Evolutionary conservation across 352 stramenopile species (phyloP), one percentile per base, ranked within the genome.

Genomic region (Phytopythium aichiense): DNA sequence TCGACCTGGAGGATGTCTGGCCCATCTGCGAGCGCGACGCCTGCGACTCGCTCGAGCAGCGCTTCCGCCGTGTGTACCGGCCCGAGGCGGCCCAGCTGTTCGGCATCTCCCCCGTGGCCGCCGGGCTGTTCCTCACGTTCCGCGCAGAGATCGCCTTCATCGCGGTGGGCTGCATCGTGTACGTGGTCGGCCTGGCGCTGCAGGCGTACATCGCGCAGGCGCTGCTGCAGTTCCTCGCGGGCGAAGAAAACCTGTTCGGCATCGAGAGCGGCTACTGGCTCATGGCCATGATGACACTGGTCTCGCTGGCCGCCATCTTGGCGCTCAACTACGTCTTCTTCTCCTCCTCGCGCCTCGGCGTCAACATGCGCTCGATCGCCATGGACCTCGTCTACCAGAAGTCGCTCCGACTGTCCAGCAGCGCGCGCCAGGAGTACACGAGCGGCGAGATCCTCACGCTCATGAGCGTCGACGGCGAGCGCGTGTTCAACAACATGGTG

Each of bases 361-460:
- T 69, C 16, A 80, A 83, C 49, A 73, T 72, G 62, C 72, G 71
- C 42, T 76, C 65, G 8, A 63, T 81, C 18, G 64, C 68, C 4
- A 80, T 83, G 74, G 74, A 77, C 13, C 38, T 66, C 2, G 74
- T 84, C 12, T 84, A 66, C 37, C 52, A 74, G 5, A 83, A 84
- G 43, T 69, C 87, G 78, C 23, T 97, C 76, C 89, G 61, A 58
- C 74, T 63, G 48, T 96, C 48, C 6, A 87, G 37, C 63, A 80
- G 16, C 58, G 76, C 57, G 15, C 51, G 70, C n/a, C 70, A 74
- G 12, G 33, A 73, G 38, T 72, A 72, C 54, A 70, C 71, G 30
- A 79, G 63, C 5, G 73, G 73, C 20, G 73, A 81, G 56, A 65
- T 81, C 7, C 42, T 77, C 1, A 81, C 70, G 9, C 66, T 81